A percentile compares a stretch with the other conserved stretches of the same genome.
Conservation (phyloP, 1,284 basidiomycete genomes). For the Schizophyllum amplum region DNA sequence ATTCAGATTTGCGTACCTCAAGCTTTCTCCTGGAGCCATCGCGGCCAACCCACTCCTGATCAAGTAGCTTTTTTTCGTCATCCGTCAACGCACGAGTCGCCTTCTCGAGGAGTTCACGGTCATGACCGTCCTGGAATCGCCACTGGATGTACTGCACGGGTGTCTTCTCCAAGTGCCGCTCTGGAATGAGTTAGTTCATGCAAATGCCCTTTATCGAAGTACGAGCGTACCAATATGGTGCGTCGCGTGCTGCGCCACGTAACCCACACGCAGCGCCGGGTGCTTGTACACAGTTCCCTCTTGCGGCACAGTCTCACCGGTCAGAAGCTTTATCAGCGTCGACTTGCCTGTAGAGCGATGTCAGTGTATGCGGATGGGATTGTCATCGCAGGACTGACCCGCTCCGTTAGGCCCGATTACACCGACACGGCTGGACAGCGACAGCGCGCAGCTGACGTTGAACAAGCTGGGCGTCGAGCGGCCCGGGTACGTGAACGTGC, state of each 20-base stretch:
- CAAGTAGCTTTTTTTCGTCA: conserved; percentile 79
- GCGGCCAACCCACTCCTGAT: conserved; percentile 86
- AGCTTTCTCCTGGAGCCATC: conserved; percentile 90
- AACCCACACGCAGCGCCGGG: conserved; percentile 91
- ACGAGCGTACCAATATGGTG: conserved; percentile 72
- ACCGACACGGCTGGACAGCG: conserved; percentile 86
- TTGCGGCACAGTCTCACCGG: conserved; percentile 92
- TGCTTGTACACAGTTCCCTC: conserved; percentile 95
- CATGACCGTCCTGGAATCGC: conserved; percentile 99
- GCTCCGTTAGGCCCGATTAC: conserved; percentile 30
- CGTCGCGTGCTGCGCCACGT: conserved; percentile 97
- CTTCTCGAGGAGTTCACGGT: conserved; percentile 94
- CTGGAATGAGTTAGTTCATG: conserved; percentile 29
- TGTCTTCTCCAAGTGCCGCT: conserved; percentile 91
- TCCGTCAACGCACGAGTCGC: conserved; percentile 84
- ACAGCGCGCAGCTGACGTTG: conserved; percentile 89
- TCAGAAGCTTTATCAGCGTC: conserved; percentile 95
- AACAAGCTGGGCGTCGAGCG: conserved; percentile 74
- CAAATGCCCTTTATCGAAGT: conserved; percentile 3
- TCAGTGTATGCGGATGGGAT: conserved; percentile 35
- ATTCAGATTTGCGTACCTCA: conserved; percentile 46
- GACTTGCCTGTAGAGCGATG: conserved; percentile 94
- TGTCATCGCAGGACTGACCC: not conserved
- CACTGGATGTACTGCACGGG: conserved; percentile 96
- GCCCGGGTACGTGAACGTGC: conserved; percentile 95